Conservation (phyloP, 1,284 basidiomycete species). For the Austropuccinia psidii region DNA sequence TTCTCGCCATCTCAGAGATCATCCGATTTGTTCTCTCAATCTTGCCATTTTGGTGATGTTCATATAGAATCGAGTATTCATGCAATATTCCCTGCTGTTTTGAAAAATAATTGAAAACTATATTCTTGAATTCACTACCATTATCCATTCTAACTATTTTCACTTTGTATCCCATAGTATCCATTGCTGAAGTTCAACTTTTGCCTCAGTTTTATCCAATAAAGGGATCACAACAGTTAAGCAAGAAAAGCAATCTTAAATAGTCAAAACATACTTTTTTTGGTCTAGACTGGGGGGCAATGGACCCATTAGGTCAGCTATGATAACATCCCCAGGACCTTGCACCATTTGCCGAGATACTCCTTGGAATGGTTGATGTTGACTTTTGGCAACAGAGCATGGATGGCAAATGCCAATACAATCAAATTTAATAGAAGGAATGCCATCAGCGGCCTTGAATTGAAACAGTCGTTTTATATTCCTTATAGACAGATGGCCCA, state of each 20-base stretch:
- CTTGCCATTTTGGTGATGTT: neutral
- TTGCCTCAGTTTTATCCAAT: neutral
- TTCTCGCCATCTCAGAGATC: neutral
- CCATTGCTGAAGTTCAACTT: neutral
- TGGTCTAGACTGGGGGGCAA: neutral
- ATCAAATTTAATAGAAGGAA: neutral
- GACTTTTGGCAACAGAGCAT: neutral
- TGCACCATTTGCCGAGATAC: neutral
- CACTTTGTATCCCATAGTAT: neutral
- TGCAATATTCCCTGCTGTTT: neutral
- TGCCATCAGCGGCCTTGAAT: neutral
- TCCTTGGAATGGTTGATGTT: neutral
- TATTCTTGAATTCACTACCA: neutral
- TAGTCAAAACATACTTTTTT: neutral
- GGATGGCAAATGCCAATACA: neutral
- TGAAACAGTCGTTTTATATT: neutral
- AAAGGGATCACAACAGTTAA: neutral
- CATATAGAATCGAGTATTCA: neutral
- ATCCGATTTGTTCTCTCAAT: neutral
- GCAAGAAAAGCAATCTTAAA: neutral
- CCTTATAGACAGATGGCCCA: neutral
- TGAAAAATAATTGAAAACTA: neutral
- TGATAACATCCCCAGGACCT: neutral
- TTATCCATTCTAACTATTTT: neutral
- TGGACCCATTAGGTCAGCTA: neutral